Evolutionary conservation across 257 asterid genomes (phyloP).

Genomic region (Fraxinus quadrangulata): DNA sequence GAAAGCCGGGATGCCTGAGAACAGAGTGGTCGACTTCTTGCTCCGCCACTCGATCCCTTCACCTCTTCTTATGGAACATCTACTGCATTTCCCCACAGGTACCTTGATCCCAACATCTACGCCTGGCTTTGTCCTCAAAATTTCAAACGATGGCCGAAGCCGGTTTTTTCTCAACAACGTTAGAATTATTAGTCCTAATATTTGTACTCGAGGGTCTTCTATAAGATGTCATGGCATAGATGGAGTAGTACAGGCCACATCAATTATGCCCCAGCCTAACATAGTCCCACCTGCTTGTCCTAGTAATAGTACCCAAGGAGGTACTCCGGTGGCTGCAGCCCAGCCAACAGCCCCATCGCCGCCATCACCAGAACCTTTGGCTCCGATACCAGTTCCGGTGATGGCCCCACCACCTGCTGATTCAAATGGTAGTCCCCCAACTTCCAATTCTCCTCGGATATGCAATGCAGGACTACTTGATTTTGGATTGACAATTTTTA

Average conservation of each 20-base stretch:
- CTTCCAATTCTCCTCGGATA: conserved; percentile 16
- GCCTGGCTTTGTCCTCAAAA: conserved; percentile 49
- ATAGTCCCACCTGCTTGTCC: conserved; percentile 19
- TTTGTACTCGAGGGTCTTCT: conserved; percentile 52
- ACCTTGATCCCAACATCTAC: conserved; percentile 63
- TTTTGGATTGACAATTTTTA: conserved; percentile 13
- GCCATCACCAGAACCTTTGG: conserved; percentile 13
- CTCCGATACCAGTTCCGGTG: background rate
- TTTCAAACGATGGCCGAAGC: conserved; percentile 48
- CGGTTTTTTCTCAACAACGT: conserved; percentile 63
- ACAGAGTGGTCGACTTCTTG: conserved; percentile 50
- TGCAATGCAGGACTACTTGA: background rate
- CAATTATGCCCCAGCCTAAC: conserved; percentile 23
- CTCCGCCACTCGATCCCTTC: conserved; percentile 71
- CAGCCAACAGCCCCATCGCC: conserved; percentile 21
- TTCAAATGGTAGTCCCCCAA: background rate
- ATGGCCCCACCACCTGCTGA: conserved; percentile 22
- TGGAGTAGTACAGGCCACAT: conserved; percentile 43
- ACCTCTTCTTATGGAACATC: conserved; percentile 57
- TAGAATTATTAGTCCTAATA: conserved; percentile 57
- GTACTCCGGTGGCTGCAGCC: conserved; percentile 17
- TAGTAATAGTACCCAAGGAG: background rate
- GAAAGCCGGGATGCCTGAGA: conserved; percentile 28
- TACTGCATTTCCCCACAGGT: conserved; percentile 61
- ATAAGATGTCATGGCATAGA: conserved; percentile 84